A percentile compares a stretch with the other conserved stretches of the same genome.
Evolutionary conservation across 805 yeast species (phyloP).

Genomic region (Schwanniomyces occidentalis): DNA sequence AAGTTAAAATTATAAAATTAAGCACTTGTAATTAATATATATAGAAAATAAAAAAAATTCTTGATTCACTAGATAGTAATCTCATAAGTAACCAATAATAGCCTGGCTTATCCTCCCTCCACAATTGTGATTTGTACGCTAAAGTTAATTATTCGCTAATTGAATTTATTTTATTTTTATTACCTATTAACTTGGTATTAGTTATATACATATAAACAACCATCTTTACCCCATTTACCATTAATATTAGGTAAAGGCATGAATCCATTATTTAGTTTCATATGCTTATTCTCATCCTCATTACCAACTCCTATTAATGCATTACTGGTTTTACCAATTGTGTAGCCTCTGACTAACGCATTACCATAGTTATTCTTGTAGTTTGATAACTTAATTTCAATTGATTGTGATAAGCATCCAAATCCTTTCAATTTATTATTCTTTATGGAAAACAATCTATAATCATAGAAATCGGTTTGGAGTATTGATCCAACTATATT

Average conservation of each 20-base stretch:
- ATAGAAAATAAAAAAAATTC: too few relatives aligned
- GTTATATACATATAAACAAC: constrained; percentile 57
- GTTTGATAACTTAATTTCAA: constrained; percentile 57
- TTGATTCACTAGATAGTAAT: too few relatives aligned
- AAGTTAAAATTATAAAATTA: too few relatives aligned
- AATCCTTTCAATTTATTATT: constrained; percentile 30
- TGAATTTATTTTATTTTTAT: too few relatives aligned
- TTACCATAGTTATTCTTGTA: constrained; percentile 46
- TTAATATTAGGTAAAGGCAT: constrained; percentile 44
- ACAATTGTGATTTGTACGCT: too few relatives aligned
- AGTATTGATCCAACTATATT: constrained; percentile 59
- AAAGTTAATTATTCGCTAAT: too few relatives aligned
- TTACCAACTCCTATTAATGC: constrained; percentile 14
- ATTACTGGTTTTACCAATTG: constrained; percentile 51
- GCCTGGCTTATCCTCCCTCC: too few relatives aligned
- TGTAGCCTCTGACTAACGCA: constrained; percentile 63
- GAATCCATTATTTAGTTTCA: constrained; percentile 35
- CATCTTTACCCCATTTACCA: constrained; percentile 70
- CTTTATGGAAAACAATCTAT: constrained; percentile 44
- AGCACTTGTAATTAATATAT: too few relatives aligned
- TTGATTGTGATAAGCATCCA: constrained; percentile 61
- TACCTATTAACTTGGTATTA: constrained; percentile 1
- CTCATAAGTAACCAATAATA: too few relatives aligned
- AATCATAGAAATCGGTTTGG: constrained; percentile 61
- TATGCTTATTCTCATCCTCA: constrained; percentile 8